Conservation (phyloP, 2,329 filamentous ascomycete species). For the Alternaria gansuensis region DNA sequence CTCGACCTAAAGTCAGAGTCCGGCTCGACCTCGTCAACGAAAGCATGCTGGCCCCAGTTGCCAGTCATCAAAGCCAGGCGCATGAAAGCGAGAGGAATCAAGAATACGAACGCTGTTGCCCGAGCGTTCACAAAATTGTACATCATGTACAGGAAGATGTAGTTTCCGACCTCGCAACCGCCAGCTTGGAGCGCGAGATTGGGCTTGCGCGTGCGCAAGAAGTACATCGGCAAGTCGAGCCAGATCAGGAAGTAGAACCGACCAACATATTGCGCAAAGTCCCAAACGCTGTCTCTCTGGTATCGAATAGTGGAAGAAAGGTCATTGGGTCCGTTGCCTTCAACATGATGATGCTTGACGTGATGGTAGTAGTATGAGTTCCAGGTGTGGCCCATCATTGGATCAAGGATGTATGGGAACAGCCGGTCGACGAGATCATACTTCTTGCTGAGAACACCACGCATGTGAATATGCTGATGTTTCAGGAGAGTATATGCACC, state of each 20-base stretch:
- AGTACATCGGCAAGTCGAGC: conserved; percentile 79
- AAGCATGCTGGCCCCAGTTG: conserved; percentile 85
- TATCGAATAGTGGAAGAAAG: conserved; percentile 79
- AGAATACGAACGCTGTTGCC: conserved; percentile 70
- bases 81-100: conserved; percentile 72
- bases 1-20: conserved; percentile 81
- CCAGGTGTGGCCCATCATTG: conserved; percentile 84
- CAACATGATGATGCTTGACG: conserved; percentile 85
- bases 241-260: conserved; percentile 78
- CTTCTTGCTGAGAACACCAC: conserved; percentile 69
- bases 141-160: conserved; percentile 60
- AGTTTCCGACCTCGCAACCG: conserved; percentile 68
- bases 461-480: conserved; percentile 84
- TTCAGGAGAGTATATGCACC: conserved; percentile 82
- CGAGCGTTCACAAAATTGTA: conserved; percentile 59
- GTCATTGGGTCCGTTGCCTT: conserved; percentile 80
- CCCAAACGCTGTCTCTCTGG: conserved; percentile 71
- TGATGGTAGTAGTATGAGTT: conserved; percentile 88
- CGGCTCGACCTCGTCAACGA: conserved; percentile 78
- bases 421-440: conserved; percentile 66
- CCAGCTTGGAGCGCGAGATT: conserved; percentile 64
- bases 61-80: conserved; percentile 79
- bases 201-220: conserved; percentile 68
- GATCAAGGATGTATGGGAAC: conserved; percentile 79
- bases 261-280: conserved; percentile 76